Percentiles rank a stretch among this genome's conserved stretches.
phyloP scores from a whole-genome alignment of 2,329 filamentous ascomycete species.

The Penicillium brevicompactum region DNA sequence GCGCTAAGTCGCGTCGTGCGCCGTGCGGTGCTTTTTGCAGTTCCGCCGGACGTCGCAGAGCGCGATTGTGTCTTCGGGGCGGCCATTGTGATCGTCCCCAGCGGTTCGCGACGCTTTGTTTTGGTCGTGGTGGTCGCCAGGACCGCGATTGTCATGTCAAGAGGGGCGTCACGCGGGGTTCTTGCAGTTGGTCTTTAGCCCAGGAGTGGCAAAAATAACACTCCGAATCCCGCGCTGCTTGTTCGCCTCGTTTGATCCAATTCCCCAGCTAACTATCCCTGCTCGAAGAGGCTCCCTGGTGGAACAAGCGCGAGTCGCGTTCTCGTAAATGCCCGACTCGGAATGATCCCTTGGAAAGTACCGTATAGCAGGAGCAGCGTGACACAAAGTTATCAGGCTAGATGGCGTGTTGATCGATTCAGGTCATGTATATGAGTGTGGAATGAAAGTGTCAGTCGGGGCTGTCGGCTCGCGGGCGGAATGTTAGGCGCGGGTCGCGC shows the following conservation, averaged over 20 bases:
- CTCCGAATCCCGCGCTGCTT: neutral
- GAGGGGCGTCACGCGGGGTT: constrained; percentile 27
- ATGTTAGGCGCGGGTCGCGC: constrained; percentile 13
- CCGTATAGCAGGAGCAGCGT: neutral
- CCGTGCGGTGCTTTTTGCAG: constrained; percentile 25
- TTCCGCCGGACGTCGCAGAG: constrained; percentile 28
- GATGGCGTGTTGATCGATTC: neutral
- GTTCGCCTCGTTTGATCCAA: neutral
- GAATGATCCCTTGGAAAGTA: neutral
- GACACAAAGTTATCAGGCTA: neutral
- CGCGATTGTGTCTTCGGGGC: constrained; percentile 41
- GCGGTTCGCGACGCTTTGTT: constrained; percentile 40
- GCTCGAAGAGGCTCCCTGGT: constrained; percentile 1
- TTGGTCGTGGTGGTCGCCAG: constrained; percentile 36
- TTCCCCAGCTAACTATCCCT: neutral
- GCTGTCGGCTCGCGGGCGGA: constrained; percentile 4
- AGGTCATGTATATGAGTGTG: constrained; percentile 4
- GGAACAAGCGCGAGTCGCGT: neutral
- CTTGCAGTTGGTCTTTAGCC: constrained; percentile 31
- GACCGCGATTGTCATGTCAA: constrained; percentile 44
- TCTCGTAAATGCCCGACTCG: neutral
- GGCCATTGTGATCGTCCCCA: constrained; percentile 41
- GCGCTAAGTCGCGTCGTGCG: constrained; percentile 40
- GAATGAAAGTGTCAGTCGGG: neutral
- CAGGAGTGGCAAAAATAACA: constrained; percentile 17